These are phyloP conservation scores for Citrullus mucosospermus DNA, from an alignment of 306 rosid species.

Conservation along the genomic window DNA sequence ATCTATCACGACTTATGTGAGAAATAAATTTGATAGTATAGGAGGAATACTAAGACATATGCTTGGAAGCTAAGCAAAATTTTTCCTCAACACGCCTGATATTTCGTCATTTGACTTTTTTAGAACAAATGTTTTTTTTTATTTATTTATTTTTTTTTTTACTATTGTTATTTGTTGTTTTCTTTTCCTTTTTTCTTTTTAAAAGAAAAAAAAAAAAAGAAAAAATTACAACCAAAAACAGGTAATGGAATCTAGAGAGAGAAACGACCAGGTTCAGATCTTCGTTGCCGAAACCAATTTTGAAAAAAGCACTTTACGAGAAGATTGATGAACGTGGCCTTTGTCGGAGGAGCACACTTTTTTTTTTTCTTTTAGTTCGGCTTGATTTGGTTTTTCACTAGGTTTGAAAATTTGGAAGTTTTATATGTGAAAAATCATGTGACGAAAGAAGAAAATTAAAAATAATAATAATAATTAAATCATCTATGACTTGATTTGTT, in stretches of 20 bases:
- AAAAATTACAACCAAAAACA: neutral
- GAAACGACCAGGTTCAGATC: neutral
- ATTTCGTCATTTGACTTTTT: neutral
- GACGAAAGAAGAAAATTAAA: neutral
- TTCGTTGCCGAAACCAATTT: neutral
- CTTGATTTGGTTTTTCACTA: neutral
- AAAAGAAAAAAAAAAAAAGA: neutral
- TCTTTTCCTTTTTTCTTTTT: too few relatives aligned
- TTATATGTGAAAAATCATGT: neutral
- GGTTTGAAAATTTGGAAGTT: neutral
- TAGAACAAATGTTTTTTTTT: neutral
- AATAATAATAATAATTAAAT: neutral
- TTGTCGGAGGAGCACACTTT: neutral
- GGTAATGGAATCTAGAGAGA: neutral
- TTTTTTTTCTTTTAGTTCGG: neutral
- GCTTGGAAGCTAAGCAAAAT: neutral
- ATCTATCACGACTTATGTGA: too few relatives aligned
- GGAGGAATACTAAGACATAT: too few relatives aligned
- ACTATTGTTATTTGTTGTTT: too few relatives aligned
- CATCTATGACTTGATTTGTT: neutral
- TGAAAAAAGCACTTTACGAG: neutral
- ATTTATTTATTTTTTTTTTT: neutral
- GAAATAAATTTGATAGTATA: too few relatives aligned
- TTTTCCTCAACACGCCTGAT: neutral
- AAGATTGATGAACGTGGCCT: neutral